Base-by-base conservation (phyloP, 805 yeast species). In the Candida germanica region DNA sequence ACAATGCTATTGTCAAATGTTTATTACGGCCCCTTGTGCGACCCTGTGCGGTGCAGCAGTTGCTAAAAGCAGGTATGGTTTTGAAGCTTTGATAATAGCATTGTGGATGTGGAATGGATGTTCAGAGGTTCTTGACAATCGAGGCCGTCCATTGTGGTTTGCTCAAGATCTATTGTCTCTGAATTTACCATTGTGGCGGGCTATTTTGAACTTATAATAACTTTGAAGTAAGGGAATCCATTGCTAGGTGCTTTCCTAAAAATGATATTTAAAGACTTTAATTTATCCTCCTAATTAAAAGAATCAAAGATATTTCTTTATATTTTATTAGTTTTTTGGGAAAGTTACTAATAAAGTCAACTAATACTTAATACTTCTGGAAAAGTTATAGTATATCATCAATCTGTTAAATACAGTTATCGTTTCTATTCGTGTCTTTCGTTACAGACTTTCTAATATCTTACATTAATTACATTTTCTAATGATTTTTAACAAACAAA, bases 401-500 rank as follows among this genome's bases (percentile, higher is more conserved):
- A 25, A 25, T 12, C 14, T 12, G 27, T 25, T 25, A 8, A 25
- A 25, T 25, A 11, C 14, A 10, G 27, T 25, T 8, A 11, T 25
- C 20, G 30, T 29, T 33, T 33, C 18, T 26, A 26, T 33, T 33
- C 36, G 14, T 18, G 17, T 13, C 25, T 20, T 20, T 20, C 23
- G 23, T 20, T 20, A 20, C 23, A 20, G 27, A 24, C 27, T 24
- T 11, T 6, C n/a, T 24, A 24, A 11, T 24, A 24, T 24, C 27
- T 11, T 11, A 8, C n/a, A 24, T 8, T n/a, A 9, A 11, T 16
- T 20, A 33, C 18, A 7, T 14, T 8, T 12, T 12, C 12, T 21
- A 35, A 35, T 35, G 33, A 35, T 29, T 13, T 35, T 29, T 29
- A 21, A 30, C 13, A 27, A 31, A 10, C 16, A 54, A 49, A 56